A percentile compares a stretch with the other conserved stretches of the same genome.
phyloP scores from a whole-genome alignment of 352 stramenopile genomes.

The Aphanomyces stellatus region DNA sequence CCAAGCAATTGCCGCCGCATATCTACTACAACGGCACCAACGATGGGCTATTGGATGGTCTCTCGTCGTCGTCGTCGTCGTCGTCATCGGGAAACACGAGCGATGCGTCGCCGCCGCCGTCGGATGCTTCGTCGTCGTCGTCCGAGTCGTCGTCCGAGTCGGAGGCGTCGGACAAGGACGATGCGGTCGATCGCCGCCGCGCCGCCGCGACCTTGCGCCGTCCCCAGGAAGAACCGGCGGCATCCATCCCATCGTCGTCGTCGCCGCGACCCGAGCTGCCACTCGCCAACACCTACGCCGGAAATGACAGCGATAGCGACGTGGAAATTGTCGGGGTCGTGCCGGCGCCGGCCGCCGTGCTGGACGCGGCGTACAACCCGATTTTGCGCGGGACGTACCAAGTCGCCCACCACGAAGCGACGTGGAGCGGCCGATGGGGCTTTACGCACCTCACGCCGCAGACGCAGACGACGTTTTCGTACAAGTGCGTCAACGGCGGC shows the following conservation, averaged over 20 bases:
- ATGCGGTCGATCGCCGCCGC: not conserved
- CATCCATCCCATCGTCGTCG: too few species aligned
- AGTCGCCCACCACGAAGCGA: slow-evolving; percentile 7
- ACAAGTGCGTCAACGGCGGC: slow-evolving; percentile 9
- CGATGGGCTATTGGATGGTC: not conserved
- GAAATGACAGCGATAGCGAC: not conserved
- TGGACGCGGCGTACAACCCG: not conserved
- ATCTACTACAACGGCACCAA: not conserved
- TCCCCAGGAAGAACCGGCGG: too few species aligned
- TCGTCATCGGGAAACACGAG: not conserved
- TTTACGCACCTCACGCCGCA: not conserved
- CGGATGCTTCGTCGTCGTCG: not conserved
- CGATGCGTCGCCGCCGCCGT: not conserved
- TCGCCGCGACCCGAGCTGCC: too few species aligned
- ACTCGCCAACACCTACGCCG: not conserved
- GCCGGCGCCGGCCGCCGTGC: not conserved
- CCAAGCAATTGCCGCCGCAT: slow-evolving; percentile 4
- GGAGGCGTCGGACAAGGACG: not conserved
- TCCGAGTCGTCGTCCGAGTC: not conserved
- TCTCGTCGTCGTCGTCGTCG: not conserved
- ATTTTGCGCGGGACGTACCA: slow-evolving; percentile 11
- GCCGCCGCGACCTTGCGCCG: not conserved
- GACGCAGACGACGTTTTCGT: slow-evolving; percentile 12
- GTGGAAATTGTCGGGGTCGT: not conserved
- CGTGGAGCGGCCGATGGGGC: slow-evolving; percentile 16